Evolutionary conservation across 1,139 yeast genomes (phyloP).

Genomic region (Suhomyces bolitotheri): DNA sequence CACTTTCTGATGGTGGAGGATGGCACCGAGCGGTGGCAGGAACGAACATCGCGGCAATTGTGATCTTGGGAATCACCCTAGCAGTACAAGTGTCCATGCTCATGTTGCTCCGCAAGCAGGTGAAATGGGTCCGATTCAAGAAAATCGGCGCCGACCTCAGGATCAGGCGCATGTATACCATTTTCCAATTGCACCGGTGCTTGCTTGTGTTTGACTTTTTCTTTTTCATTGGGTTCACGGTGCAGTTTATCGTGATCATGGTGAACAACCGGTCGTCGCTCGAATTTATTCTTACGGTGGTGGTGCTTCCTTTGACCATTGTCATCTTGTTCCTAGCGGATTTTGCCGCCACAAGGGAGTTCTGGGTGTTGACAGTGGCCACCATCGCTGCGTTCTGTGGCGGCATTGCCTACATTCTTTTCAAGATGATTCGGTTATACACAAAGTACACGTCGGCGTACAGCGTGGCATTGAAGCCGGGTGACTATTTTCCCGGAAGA

Average conservation of each 20-base stretch:
- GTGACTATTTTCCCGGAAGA: constrained; percentile 48
- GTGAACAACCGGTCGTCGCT: constrained; percentile 38
- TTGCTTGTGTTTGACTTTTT: constrained; percentile 49
- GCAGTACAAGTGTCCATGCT: constrained; percentile 35
- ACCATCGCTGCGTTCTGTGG: constrained; percentile 38
- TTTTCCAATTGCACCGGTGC: constrained; percentile 45
- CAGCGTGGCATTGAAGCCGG: constrained; percentile 23
- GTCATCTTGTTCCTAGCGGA: constrained; percentile 40
- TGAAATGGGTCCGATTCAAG: constrained; percentile 53
- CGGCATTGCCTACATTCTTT: constrained; percentile 52
- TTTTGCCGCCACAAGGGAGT: constrained; percentile 42
- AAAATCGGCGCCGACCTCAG: constrained; percentile 51
- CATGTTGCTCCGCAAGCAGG: constrained; percentile 39
- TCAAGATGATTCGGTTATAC: constrained; percentile 50
- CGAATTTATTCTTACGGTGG: constrained; percentile 52
- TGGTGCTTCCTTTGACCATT: constrained; percentile 51
- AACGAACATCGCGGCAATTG: constrained; percentile 49
- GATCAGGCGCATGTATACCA: constrained; percentile 41
- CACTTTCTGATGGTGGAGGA: constrained; percentile 22
- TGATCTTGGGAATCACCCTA: constrained; percentile 43
- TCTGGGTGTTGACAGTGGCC: constrained; percentile 26
- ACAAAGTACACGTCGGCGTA: constrained; percentile 40
- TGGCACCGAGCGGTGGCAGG: constrained; percentile 35
- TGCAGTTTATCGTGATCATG: constrained; percentile 54
- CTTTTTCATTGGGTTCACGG: constrained; percentile 54